Percentiles rank a stretch among this genome's conserved stretches.
These are phyloP conservation scores for Aureobasidium sp. DNA, from an alignment of 2,329 filamentous ascomycete genomes.

Conservation along the genomic window DNA sequence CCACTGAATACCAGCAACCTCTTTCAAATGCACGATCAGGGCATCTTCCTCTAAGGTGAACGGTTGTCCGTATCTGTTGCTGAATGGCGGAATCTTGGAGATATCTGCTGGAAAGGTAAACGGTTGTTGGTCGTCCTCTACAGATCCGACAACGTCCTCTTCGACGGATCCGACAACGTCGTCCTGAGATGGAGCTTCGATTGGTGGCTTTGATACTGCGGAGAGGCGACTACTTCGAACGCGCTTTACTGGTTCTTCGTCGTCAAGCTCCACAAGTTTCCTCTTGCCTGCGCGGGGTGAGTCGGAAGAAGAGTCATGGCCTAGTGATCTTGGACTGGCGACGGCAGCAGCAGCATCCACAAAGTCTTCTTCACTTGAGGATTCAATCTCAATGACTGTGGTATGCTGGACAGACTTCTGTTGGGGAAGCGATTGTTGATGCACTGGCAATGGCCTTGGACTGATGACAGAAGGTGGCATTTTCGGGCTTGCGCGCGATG, in stretches of 20 bases:
- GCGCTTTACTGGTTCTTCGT: background rate
- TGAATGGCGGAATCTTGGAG: background rate
- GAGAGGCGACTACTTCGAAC: background rate
- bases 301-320: background rate
- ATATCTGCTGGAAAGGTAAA: background rate
- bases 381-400: background rate
- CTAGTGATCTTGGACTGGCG: background rate
- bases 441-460: no score
- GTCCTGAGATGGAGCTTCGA: background rate
- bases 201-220: no score
- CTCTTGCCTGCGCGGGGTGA: background rate
- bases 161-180: background rate
- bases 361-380: background rate
- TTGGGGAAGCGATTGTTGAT: background rate
- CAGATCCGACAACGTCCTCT: background rate
- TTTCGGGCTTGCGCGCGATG: background rate
- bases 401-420: background rate
- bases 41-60: constrained; percentile 8
- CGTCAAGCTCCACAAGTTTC: background rate
- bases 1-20: background rate
- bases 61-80: background rate
- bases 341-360: background rate
- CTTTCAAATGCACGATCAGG: background rate
- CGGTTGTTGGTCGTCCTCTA: background rate
- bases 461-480: background rate